These are phyloP conservation scores for Phytophthora sojae DNA, from an alignment of 352 stramenopile species.

Conservation along the genomic window DNA sequence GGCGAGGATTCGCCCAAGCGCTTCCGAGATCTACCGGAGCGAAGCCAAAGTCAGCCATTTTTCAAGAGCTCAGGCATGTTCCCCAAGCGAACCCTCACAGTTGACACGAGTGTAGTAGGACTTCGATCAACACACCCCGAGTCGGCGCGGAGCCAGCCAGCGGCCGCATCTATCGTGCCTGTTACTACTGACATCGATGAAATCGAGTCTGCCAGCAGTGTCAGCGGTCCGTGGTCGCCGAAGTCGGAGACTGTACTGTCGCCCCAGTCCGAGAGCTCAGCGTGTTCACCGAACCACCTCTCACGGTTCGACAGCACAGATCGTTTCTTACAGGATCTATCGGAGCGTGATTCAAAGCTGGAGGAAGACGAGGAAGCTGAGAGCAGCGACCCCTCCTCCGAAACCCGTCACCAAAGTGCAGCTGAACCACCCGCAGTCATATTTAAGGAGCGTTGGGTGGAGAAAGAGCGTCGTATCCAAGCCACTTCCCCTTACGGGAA, in stretches of 20 bases:
- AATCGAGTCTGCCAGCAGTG: constrained; percentile 34
- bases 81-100: constrained; percentile 49
- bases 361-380: constrained; percentile 63
- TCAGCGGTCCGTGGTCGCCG: constrained; percentile 58
- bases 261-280: constrained; percentile 65
- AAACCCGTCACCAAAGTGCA: constrained; percentile 19
- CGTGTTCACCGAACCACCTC: constrained; percentile 61
- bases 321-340: constrained; percentile 70
- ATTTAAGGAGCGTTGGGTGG: constrained; percentile 96
- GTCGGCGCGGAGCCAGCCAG: constrained; percentile 11
- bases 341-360: constrained; percentile 77
- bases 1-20: constrained; percentile 28
- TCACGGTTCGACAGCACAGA: constrained; percentile 83
- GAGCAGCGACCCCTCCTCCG: constrained; percentile 25
- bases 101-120: constrained; percentile 47
- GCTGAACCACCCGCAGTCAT: constrained; percentile 70
- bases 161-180: constrained; percentile 19
- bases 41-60: constrained; percentile 52
- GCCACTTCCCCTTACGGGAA: constrained; percentile 87
- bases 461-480: constrained; percentile 94
- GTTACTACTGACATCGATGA: constrained; percentile 34
- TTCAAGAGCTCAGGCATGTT: constrained; percentile 37
- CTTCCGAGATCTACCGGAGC: constrained; percentile 39
- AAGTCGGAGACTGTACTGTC: constrained; percentile 66
- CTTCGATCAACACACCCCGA: constrained; percentile 20